Base-by-base conservation (phyloP, 148 eudicot genomes). In the Heliosperma pusillum region DNA sequence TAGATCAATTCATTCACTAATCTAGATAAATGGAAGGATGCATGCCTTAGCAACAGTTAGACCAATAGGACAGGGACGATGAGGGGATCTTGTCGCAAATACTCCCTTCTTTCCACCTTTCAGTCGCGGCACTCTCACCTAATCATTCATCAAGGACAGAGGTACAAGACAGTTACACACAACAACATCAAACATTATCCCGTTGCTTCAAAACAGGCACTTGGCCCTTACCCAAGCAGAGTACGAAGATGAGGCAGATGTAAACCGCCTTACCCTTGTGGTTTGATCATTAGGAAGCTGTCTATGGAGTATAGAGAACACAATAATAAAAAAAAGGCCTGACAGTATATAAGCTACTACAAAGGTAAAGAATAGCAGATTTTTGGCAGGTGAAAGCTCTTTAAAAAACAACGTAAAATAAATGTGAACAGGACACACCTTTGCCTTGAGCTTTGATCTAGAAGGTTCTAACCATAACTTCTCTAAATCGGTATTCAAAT, bases 51-150 rank as follows among this genome's bases (percentile, higher is more conserved):
- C 97, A 52, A 92, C 96, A 24, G 98, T 92, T 16, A 95, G 89
- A 57, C 99, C 99, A 81, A 95, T 92, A 58, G 97, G 99, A 79
- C 90, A 84, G n/a, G 91, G 96, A 70, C 99, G 96, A 85, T 95
- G 99, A 10, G 99, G 99, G 79, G 97, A 83, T 87, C 99, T 89
- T 76, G 99, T 95, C 42, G 97, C 97, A 88, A 87, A 92, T 21
- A 95, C 82, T 57, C 98, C 98, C 85, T 82, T 85, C 78, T 80
- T 95, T 75, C 75, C 96, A 69, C 98, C 98, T 79, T 86, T 87
- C 75, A 95, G 80, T 72, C 92, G 87, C 56, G 98, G 98, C 58
- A 95, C 97, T 81, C 93, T 90, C 45, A 95, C 98, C 98, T 94
- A 83, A 63, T 69, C 72, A 77, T 80, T 67, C 80, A 77, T 52